Evolutionary conservation across 2,329 filamentous ascomycete species (phyloP).

Genomic region (Neoscytalidium dimidiatum): DNA sequence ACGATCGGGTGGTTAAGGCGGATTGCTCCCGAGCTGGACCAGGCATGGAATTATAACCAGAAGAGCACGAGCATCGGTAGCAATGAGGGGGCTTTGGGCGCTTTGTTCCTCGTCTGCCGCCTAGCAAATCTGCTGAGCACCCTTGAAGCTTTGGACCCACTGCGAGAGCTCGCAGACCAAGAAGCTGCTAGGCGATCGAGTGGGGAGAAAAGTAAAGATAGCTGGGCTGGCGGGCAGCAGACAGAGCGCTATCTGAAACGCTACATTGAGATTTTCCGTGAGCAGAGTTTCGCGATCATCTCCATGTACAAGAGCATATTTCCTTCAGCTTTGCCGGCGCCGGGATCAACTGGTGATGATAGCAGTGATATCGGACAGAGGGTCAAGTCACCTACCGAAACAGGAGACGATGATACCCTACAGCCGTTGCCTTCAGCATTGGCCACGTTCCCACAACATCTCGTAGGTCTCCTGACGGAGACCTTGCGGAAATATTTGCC

Average conservation of each 20-base stretch:
- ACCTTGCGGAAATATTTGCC: constrained; percentile 77
- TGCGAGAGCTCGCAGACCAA: constrained; percentile 87
- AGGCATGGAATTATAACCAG: constrained; percentile 34
- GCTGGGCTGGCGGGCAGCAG: constrained; percentile 76
- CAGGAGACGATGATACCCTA: constrained; percentile 35
- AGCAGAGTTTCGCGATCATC: constrained; percentile 94
- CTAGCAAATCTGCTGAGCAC: constrained; percentile 77
- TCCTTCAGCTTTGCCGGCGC: constrained; percentile 56
- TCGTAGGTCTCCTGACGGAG: constrained; percentile 78
- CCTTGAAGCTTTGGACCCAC: constrained; percentile 78
- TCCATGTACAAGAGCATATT: constrained; percentile 94
- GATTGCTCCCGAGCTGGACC: constrained; percentile 77
- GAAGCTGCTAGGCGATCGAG: constrained; percentile 59
- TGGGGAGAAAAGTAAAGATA: constrained; percentile 34
- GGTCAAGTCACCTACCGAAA: constrained; percentile 18
- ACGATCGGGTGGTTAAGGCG: constrained; percentile 89
- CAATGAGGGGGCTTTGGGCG: constrained; percentile 70
- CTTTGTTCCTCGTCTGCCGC: constrained; percentile 84
- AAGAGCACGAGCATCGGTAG: constrained; percentile 26
- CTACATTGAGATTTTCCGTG: constrained; percentile 95
- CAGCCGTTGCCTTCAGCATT: constrained; percentile 72
- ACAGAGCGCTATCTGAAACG: constrained; percentile 92
- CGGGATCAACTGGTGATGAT: constrained; percentile 28
- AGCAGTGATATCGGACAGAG: background rate
- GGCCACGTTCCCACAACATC: constrained; percentile 79